Conservation (phyloP, 345 rosid species). For the Syzygium aqueum region DNA sequence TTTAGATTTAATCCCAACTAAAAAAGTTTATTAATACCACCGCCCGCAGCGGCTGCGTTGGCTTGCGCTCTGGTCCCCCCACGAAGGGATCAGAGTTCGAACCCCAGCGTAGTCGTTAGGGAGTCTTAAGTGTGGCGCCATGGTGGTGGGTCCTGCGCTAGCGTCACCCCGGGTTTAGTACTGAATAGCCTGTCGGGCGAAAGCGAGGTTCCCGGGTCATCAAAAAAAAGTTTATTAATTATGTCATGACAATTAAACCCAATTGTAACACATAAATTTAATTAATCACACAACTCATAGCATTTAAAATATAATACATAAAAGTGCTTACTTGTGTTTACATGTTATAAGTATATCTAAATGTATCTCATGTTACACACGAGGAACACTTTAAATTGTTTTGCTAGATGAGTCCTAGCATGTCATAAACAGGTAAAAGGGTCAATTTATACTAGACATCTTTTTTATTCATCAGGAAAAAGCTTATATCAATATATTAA, state of each 20-base stretch:
- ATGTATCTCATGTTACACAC: fast-evolving
- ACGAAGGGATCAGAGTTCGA: too few relatives aligned
- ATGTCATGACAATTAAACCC: neutral
- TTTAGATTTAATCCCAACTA: neutral
- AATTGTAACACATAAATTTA: neutral
- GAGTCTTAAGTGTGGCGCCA: too few relatives aligned
- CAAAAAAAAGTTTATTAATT: too few relatives aligned
- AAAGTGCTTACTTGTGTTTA: neutral
- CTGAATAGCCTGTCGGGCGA: too few relatives aligned
- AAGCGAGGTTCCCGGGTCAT: too few relatives aligned
- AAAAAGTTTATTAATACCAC: too few relatives aligned
- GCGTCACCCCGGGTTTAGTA: too few relatives aligned
- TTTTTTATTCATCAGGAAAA: neutral
- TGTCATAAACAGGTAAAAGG: neutral
- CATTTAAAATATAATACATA: too few relatives aligned
- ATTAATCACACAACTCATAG: neutral
- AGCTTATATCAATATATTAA: neutral
- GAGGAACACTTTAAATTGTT: neutral
- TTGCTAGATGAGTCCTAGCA: neutral
- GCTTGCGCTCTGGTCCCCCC: too few relatives aligned
- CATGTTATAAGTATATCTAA: neutral
- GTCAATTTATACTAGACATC: neutral
- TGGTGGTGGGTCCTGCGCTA: too few relatives aligned
- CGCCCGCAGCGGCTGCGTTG: too few relatives aligned
- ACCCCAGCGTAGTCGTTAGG: too few relatives aligned